A percentile compares a stretch with the other conserved stretches of the same genome.
Conservation (phyloP, 2,329 filamentous ascomycete genomes). For the Exophiala oligosperma region DNA sequence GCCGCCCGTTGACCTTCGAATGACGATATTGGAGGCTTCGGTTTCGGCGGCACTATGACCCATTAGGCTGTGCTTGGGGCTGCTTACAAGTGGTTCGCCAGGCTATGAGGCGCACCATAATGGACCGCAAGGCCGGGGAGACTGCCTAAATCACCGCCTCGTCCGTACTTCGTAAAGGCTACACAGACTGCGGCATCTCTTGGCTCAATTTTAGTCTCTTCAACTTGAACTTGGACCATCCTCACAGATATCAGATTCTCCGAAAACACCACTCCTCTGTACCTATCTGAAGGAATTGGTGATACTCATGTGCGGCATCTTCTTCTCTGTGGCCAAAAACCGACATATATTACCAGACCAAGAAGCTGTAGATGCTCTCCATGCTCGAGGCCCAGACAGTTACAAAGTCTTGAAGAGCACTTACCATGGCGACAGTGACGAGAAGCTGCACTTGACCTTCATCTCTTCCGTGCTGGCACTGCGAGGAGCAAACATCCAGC, state of each 20-base stretch:
- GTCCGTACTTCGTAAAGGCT: too few relatives aligned
- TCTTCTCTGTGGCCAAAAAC: constrained; percentile 45
- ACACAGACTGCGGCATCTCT: too few relatives aligned
- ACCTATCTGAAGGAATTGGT: background rate
- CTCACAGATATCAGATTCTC: too few relatives aligned
- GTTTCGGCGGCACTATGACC: too few relatives aligned
- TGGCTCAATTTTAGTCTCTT: too few relatives aligned
- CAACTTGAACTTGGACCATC: background rate
- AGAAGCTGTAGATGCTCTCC: constrained; percentile 37
- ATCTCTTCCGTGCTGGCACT: constrained; percentile 86
- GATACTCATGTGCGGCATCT: constrained; percentile 58
- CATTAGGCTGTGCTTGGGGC: too few relatives aligned
- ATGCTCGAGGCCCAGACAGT: constrained; percentile 47
- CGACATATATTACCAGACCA: constrained; percentile 54
- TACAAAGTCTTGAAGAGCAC: constrained; percentile 33
- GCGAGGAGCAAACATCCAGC: constrained; percentile 69
- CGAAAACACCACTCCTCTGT: too few relatives aligned
- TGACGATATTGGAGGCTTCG: background rate
- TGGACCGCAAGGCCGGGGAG: too few relatives aligned
- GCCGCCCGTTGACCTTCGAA: background rate
- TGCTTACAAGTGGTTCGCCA: too few relatives aligned
- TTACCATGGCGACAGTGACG: constrained; percentile 10
- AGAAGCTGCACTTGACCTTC: constrained; percentile 57
- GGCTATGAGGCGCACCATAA: too few relatives aligned
- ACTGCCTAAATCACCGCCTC: too few relatives aligned